Evolutionary conservation across 1,284 basidiomycete genomes (phyloP).

Genomic region (Puccinia hordei): DNA sequence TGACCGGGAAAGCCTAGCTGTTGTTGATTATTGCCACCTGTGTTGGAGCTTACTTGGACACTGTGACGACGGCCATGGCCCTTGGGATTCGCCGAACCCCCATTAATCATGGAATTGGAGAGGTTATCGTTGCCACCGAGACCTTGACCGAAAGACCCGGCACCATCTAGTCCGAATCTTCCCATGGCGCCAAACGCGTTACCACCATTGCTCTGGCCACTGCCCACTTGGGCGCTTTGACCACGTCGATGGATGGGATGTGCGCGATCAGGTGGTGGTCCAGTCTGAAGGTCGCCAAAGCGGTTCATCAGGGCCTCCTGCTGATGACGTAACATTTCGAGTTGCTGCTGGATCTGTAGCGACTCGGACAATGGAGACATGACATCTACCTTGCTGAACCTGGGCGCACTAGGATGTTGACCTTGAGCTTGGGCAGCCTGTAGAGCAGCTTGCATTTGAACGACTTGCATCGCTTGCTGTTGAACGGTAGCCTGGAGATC

Average conservation of each 20-base stretch:
- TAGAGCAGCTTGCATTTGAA: conserved; percentile 54
- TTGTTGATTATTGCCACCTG: conserved; percentile 55
- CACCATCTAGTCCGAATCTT: conserved; percentile 48
- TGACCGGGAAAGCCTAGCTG: conserved; percentile 32
- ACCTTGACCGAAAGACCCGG: conserved; percentile 56
- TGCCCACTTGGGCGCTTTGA: conserved; percentile 52
- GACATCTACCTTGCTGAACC: conserved; percentile 44
- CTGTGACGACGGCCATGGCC: conserved; percentile 91
- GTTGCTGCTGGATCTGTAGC: conserved; percentile 61
- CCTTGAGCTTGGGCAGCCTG: conserved; percentile 31
- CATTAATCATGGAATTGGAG: conserved; percentile 38
- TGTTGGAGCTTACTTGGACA: conserved; percentile 70
- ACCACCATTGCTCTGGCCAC: conserved; percentile 61
- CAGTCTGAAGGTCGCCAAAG: conserved; percentile 55
- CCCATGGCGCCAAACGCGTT: conserved; percentile 46
- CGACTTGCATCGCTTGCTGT: conserved; percentile 57
- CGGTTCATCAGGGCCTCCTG: conserved; percentile 61
- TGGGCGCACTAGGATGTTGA: conserved; percentile 7
- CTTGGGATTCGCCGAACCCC: conserved; percentile 60
- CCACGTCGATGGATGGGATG: conserved; percentile 52
- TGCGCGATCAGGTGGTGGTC: conserved; percentile 26
- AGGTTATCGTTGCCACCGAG: conserved; percentile 53
- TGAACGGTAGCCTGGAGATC: conserved; percentile 54
- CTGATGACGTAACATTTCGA: conserved; percentile 61
- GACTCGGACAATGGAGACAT: conserved; percentile 59